Percentiles rank a stretch among this genome's conserved stretches.
phyloP scores from a whole-genome alignment of 2,329 filamentous ascomycete genomes.

The Cercospora sp. region DNA sequence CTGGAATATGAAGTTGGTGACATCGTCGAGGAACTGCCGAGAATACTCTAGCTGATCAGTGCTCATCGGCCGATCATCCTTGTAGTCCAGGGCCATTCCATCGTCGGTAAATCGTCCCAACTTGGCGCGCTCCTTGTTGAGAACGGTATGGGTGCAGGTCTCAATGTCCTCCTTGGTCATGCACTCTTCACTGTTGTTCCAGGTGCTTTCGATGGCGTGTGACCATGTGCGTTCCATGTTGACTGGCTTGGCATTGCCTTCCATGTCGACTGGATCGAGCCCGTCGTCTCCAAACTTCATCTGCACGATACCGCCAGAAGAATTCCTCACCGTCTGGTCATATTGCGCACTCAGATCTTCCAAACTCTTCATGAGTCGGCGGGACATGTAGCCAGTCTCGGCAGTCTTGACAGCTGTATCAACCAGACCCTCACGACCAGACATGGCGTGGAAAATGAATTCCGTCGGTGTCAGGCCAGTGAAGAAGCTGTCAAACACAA shows the following conservation, averaged over 20 bases:
- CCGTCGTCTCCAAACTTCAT: conserved; percentile 98
- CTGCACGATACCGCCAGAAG: conserved; percentile 83
- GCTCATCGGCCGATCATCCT: conserved; percentile 70
- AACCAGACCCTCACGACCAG: conserved; percentile 94
- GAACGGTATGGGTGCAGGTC: conserved; percentile 64
- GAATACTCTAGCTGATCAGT: conserved; percentile 65
- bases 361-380: conserved; percentile 94
- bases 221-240: conserved; percentile 89
- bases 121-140: conserved; percentile 67
- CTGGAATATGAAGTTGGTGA: conserved; percentile 65
- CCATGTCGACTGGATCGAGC: conserved; percentile 96
- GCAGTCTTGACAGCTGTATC: conserved; percentile 99
- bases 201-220: conserved; percentile 73
- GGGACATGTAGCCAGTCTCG: conserved; percentile 98
- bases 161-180: conserved; percentile 74
- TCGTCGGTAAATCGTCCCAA: conserved; percentile 45
- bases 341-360: conserved; percentile 94
- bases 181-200: conserved; percentile 72
- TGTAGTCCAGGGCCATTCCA: conserved; percentile 59
- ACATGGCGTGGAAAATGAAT: conserved; percentile 98
- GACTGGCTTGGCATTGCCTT: conserved; percentile 87
- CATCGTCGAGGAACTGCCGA: conserved; percentile 75
- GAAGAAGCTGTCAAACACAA: conserved; percentile 97
- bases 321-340: conserved; percentile 91
- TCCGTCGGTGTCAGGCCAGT: conserved; percentile 85